Evolutionary conservation across 2,329 filamentous ascomycete genomes (phyloP).

Genomic region (Pseudofabraea citricarpa): DNA sequence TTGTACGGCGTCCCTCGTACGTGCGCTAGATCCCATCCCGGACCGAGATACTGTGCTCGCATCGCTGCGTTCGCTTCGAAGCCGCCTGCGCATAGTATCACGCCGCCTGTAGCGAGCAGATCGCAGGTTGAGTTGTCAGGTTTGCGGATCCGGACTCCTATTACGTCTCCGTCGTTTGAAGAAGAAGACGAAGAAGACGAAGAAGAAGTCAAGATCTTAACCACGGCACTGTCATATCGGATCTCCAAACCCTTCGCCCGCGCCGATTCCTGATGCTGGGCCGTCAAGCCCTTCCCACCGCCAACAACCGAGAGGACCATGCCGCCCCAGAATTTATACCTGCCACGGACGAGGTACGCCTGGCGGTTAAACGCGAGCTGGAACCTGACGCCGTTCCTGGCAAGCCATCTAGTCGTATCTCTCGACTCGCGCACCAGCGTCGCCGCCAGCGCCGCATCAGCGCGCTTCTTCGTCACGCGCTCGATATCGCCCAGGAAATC

Average conservation of each 20-base stretch:
- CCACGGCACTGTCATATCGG: slow-evolving; percentile 27
- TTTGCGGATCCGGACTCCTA: neutral
- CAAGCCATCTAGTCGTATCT: slow-evolving; percentile 49
- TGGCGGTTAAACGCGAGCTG: slow-evolving; percentile 61
- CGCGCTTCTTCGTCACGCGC: slow-evolving; percentile 49
- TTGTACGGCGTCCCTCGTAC: slow-evolving; percentile 63
- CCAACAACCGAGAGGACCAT: slow-evolving; percentile 53
- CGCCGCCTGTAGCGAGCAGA: neutral
- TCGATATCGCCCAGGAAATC: slow-evolving; percentile 53
- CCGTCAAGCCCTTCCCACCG: slow-evolving; percentile 54
- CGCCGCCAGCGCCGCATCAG: slow-evolving; percentile 42
- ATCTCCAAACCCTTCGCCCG: slow-evolving; percentile 36
- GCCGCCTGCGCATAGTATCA: slow-evolving; percentile 49
- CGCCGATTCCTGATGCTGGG: slow-evolving; percentile 42
- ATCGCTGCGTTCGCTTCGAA: slow-evolving; percentile 58
- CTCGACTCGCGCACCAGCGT: slow-evolving; percentile 48
- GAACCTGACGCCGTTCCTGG: slow-evolving; percentile 48
- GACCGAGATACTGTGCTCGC: slow-evolving; percentile 48
- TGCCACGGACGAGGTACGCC: slow-evolving; percentile 56
- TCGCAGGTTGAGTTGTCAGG: neutral
- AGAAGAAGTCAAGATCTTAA: neutral
- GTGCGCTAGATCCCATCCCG: slow-evolving; percentile 56
- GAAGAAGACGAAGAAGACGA: no score
- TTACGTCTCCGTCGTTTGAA: neutral
- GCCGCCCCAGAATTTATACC: slow-evolving; percentile 63